Conservation (phyloP, 768 basidiomycete genomes). For the Amanita brunnescens region DNA sequence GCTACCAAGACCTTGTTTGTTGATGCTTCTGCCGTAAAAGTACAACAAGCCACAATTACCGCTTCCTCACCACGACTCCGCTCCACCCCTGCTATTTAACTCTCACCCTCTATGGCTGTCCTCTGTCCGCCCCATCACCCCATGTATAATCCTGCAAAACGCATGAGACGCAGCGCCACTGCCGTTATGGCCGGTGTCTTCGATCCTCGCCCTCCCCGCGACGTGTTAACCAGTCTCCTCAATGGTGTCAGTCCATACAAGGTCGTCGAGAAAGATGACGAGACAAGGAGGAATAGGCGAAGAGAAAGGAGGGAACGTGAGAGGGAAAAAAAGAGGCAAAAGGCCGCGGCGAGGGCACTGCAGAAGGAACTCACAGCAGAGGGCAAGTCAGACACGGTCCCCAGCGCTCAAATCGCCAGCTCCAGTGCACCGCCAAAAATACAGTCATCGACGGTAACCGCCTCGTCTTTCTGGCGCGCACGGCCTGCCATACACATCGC, state of each 20-base stretch:
- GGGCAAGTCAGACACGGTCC: constrained; percentile 21
- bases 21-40: constrained; percentile 45
- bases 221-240: constrained; percentile 71
- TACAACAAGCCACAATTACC: constrained; percentile 36
- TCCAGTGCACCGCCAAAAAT: constrained; percentile 19
- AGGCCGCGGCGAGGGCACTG: constrained; percentile 19
- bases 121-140: constrained; percentile 17
- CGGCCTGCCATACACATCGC: constrained; percentile 71
- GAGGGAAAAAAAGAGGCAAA: constrained; percentile 35
- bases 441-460: constrained; percentile 18
- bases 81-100: constrained; percentile 37
- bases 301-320: constrained; percentile 46
- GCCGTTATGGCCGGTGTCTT: constrained; percentile 68
- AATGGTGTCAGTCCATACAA: constrained; percentile 67
- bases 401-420: constrained; percentile 19
- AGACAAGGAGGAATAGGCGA: constrained; percentile 44
- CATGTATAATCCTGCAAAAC: constrained; percentile 29
- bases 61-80: constrained; percentile 41
- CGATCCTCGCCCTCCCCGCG: constrained; percentile 57
- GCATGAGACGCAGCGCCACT: constrained; percentile 57
- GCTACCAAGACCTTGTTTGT: constrained; percentile 38
- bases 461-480: constrained; percentile 56
- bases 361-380: constrained; percentile 24
- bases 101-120: constrained; percentile 24
- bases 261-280: constrained; percentile 53